Conservation (phyloP, 2,329 filamentous ascomycete species). For the Cryphonectria japonica region DNA sequence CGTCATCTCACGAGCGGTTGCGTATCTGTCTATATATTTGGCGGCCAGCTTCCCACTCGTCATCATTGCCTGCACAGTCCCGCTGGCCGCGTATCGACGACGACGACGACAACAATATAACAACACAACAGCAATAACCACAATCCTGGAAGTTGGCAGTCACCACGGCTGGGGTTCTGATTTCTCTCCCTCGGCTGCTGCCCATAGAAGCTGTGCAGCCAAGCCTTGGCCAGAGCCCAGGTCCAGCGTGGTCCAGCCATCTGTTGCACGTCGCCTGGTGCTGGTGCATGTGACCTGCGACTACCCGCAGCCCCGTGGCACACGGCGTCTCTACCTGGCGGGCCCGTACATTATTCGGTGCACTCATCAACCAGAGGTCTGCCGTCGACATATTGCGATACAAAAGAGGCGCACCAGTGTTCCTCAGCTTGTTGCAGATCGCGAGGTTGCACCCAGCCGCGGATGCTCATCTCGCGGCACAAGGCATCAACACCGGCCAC, state of each 20-base stretch:
- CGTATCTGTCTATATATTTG: slow-evolving; percentile 11
- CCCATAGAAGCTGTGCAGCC: not conserved
- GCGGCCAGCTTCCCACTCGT: slow-evolving; percentile 7
- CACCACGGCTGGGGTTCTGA: not conserved
- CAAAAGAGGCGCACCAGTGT: slow-evolving; percentile 7
- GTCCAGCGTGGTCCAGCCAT: not conserved
- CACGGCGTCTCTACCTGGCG: not conserved
- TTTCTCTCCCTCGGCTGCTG: not conserved
- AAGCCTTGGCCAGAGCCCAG: not conserved
- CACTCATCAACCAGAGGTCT: not conserved
- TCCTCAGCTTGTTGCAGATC: slow-evolving; percentile 8
- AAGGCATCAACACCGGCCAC: not conserved
- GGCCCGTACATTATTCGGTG: not conserved
- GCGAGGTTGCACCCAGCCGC: not conserved
- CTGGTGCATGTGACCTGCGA: slow-evolving; percentile 17
- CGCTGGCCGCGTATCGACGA: not conserved
- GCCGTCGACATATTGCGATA: not conserved
- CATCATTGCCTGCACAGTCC: too few relatives aligned
- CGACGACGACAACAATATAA: not conserved
- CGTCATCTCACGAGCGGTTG: slow-evolving; percentile 6
- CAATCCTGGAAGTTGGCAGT: not conserved
- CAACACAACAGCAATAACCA: not conserved
- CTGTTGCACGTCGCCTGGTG: not conserved
- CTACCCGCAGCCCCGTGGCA: slow-evolving; percentile 13
- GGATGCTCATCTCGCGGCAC: not conserved